Conservation (phyloP, 495 filamentous ascomycete species). For the Neurospora sp. region DNA sequence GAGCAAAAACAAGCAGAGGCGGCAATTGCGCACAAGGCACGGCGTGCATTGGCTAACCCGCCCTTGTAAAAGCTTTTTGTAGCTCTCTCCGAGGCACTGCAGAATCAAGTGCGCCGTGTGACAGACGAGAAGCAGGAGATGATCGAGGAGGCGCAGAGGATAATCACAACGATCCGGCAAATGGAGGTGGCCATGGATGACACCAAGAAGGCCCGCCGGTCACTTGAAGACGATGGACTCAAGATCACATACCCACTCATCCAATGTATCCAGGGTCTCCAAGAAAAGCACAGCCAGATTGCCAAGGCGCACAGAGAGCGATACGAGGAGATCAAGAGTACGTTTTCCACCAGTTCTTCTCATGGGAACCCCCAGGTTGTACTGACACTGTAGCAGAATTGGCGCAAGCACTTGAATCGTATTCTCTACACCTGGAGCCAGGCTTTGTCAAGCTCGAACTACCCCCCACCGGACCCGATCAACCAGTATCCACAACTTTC, state of each 20-base stretch:
- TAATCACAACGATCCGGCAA: constrained; percentile 76
- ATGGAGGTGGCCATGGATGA: constrained; percentile 89
- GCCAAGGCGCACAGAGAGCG: constrained; percentile 76
- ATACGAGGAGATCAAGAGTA: constrained; percentile 91
- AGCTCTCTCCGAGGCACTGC: constrained; percentile 76
- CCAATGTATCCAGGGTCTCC: constrained; percentile 64
- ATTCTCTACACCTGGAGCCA: constrained; percentile 85
- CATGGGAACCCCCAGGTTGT: neutral
- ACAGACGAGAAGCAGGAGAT: constrained; percentile 79
- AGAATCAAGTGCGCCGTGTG: constrained; percentile 72
- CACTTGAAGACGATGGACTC: constrained; percentile 49
- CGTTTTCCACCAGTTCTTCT: constrained; percentile 15
- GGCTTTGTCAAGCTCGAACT: constrained; percentile 72
- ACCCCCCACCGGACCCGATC: constrained; percentile 67
- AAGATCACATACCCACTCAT: constrained; percentile 71
- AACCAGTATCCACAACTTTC: constrained; percentile 68
- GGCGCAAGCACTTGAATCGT: constrained; percentile 84
- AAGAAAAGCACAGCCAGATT: constrained; percentile 75
- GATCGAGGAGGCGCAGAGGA: constrained; percentile 73
- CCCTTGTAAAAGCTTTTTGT: constrained; percentile 57
- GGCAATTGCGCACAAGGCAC: neutral
- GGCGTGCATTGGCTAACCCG: neutral
- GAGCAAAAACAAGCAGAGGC: neutral
- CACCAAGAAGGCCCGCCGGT: constrained; percentile 47
- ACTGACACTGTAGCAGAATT: constrained; percentile 52